Evolutionary conservation across 2,329 filamentous ascomycete species (phyloP).

Genomic region (Tolypocladium album): DNA sequence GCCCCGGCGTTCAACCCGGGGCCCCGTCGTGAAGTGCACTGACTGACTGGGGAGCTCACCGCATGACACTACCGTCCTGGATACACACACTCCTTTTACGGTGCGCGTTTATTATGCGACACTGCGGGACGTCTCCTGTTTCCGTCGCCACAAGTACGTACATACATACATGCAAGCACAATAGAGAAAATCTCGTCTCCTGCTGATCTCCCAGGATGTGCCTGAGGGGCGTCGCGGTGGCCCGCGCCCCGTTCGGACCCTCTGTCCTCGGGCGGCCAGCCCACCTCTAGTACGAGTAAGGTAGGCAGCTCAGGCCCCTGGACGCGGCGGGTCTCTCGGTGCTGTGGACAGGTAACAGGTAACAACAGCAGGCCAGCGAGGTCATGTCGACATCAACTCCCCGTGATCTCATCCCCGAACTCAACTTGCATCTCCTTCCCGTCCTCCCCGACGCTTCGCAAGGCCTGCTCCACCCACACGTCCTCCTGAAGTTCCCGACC

Average conservation of each 20-base stretch:
- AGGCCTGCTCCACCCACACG: neutral
- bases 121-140: neutral
- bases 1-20: neutral
- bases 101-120: neutral
- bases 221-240: neutral
- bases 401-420: neutral
- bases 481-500: neutral
- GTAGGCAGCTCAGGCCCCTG: neutral
- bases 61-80: neutral
- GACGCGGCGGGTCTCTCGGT: neutral
- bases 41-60: too few relatives aligned
- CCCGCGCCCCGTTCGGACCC: neutral
- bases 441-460: neutral
- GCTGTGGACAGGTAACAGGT: neutral
- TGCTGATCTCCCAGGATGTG: neutral
- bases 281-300: too few relatives aligned
- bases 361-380: neutral
- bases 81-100: neutral
- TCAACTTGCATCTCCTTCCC: neutral
- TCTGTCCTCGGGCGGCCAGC: neutral
- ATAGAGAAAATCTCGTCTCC: neutral
- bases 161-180: neutral
- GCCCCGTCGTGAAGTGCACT: too few relatives aligned
- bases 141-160: neutral
- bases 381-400: neutral